Evolutionary conservation across 202 grass and related monocot species (phyloP).

Genomic region (Bolboschoenoplectus hybrid): DNA sequence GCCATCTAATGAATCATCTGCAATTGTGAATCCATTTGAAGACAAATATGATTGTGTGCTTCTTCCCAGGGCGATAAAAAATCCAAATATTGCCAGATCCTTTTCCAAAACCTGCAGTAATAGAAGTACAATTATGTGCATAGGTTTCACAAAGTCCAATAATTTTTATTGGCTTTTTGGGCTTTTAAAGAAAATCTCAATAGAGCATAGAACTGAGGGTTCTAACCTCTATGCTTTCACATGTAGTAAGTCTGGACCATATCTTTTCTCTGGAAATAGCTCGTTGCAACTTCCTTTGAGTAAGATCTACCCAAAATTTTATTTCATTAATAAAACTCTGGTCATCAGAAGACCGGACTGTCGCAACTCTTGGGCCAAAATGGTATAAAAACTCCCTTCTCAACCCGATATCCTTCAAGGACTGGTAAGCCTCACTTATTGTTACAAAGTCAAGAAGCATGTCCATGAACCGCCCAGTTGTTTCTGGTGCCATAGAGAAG

Average conservation of each 20-base stretch:
- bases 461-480: slow-evolving; percentile 85
- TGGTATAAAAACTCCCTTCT: slow-evolving; percentile 85
- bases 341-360: slow-evolving; percentile 61
- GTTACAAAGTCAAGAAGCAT: slow-evolving; percentile 91
- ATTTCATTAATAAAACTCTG: slow-evolving; percentile 55
- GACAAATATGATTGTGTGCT: slow-evolving; percentile 85
- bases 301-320: slow-evolving; percentile 90
- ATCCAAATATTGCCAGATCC: slow-evolving; percentile 97
- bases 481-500: slow-evolving; percentile 78
- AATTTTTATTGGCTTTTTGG: slow-evolving; percentile 21
- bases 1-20: slow-evolving; percentile 69
- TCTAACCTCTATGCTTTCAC: slow-evolving; percentile 99
- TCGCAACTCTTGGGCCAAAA: slow-evolving; percentile 85
- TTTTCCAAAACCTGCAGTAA: slow-evolving; percentile 91
- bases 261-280: slow-evolving; percentile 97
- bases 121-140: slow-evolving; percentile 33
- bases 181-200: slow-evolving; percentile 7
- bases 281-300: slow-evolving; percentile 77
- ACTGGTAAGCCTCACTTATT: slow-evolving; percentile 80
- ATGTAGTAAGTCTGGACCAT: slow-evolving; percentile 97
- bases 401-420: slow-evolving; percentile 82
- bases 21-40: slow-evolving; percentile 64
- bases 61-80: slow-evolving; percentile 99
- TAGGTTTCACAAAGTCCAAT: slow-evolving; percentile 16
- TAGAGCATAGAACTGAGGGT: slow-evolving; percentile 21